Conservation (phyloP, 768 basidiomycete species). For the Russula sp. region DNA sequence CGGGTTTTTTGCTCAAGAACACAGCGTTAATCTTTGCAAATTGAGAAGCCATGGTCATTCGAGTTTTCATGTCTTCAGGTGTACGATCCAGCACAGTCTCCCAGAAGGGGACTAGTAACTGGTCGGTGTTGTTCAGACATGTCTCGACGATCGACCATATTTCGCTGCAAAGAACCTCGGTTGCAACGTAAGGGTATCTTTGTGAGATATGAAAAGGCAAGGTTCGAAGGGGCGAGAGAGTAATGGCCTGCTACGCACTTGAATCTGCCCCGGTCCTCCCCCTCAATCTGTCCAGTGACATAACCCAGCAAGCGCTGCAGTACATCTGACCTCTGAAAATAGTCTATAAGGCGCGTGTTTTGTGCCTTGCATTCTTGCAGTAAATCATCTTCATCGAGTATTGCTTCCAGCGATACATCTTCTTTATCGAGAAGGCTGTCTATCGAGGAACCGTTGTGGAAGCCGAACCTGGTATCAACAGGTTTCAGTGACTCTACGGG, state of each 20-base stretch:
- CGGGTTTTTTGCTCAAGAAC: slow-evolving; percentile 84
- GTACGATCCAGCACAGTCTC: slow-evolving; percentile 78
- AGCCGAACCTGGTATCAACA: slow-evolving; percentile 65
- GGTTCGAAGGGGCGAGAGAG: slow-evolving; percentile 27
- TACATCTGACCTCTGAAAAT: slow-evolving; percentile 79
- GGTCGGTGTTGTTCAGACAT: slow-evolving; percentile 65
- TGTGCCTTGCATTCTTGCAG: slow-evolving; percentile 94
- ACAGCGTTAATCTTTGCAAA: slow-evolving; percentile 93
- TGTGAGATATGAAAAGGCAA: slow-evolving; percentile 3
- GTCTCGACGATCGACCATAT: slow-evolving; percentile 95
- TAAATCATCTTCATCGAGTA: slow-evolving; percentile 91
- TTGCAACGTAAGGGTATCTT: slow-evolving; percentile 90
- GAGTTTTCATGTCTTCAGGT: slow-evolving; percentile 82
- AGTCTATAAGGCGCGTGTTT: slow-evolving; percentile 85
- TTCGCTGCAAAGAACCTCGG: slow-evolving; percentile 93
- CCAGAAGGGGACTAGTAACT: slow-evolving; percentile 87
- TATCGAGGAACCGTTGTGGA: slow-evolving; percentile 84
- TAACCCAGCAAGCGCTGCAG: slow-evolving; percentile 78
- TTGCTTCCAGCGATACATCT: slow-evolving; percentile 82
- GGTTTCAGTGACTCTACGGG: neutral
- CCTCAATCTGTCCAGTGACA: slow-evolving; percentile 83
- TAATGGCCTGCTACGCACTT: slow-evolving; percentile 54
- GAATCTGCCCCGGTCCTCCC: slow-evolving; percentile 72
- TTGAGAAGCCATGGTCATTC: slow-evolving; percentile 84
- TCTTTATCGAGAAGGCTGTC: slow-evolving; percentile 90